Percentiles rank a stretch among this genome's conserved stretches.
Evolutionary conservation across 495 filamentous ascomycete species (phyloP).

Genomic region (Penicillium taxi): DNA sequence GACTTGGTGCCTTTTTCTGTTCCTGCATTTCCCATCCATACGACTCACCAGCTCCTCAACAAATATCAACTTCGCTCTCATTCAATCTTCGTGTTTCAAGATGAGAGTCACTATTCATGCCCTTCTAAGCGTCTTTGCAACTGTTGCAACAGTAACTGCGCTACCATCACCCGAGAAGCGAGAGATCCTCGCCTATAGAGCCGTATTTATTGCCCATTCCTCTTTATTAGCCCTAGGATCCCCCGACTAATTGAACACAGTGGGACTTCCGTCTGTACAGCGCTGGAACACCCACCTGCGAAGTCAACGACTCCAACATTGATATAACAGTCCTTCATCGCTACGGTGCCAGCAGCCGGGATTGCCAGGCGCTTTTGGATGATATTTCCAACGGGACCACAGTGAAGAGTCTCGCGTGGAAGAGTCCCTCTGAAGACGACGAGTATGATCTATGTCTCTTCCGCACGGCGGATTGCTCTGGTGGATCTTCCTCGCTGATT

Average conservation of each 20-base stretch:
- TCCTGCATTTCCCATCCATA: too few relatives aligned
- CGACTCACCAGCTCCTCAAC: too few relatives aligned
- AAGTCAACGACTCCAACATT: constrained; percentile 15
- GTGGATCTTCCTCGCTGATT: constrained; percentile 1
- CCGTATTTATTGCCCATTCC: neutral
- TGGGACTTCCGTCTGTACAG: constrained; percentile 28
- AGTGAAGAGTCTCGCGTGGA: constrained; percentile 27
- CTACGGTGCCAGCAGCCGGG: constrained; percentile 5
- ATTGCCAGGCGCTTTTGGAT: constrained; percentile 7
- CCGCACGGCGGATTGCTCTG: constrained; percentile 9
- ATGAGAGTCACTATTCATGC: too few relatives aligned
- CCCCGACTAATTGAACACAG: constrained; percentile 6
- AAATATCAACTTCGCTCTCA: too few relatives aligned
- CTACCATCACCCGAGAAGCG: neutral
- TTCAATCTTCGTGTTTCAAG: too few relatives aligned
- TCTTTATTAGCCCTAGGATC: neutral
- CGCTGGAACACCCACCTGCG: constrained; percentile 15
- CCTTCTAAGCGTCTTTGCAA: too few relatives aligned
- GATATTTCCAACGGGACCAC: constrained; percentile 6
- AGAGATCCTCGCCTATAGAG: constrained; percentile 12
- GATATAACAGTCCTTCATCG: constrained; percentile 14
- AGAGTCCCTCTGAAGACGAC: constrained; percentile 13
- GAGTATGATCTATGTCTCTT: constrained; percentile 24
- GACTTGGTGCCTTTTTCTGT: too few relatives aligned
- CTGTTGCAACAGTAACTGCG: too few relatives aligned